Evolutionary conservation across 768 basidiomycete genomes (phyloP), one percentile per base, ranked within the genome.

Genomic region (Lactarius evosmus): DNA sequence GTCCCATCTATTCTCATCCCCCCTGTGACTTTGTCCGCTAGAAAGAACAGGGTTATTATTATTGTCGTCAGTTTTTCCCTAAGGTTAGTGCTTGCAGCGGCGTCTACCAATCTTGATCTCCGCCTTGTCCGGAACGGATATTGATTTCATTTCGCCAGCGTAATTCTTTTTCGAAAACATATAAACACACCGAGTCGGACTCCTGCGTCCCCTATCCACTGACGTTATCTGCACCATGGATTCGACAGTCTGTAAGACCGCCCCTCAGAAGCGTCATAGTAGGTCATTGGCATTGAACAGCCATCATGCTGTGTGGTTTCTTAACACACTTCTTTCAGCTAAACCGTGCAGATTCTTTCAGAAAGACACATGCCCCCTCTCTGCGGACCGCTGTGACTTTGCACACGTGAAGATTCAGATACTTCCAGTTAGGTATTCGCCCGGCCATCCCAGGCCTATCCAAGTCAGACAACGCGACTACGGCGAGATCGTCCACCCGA

Each of bases 291-390:
- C 29, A 46, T 14, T 36, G 38, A 33, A 29, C 17, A 17, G 17
- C 29, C 11, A 25, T 19, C 46, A 6, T 12, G n/a, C 12, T 46
- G 17, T 25, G 1, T 16, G 30, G 6, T 17, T 46, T 7, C n/a
- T 50, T 7, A 53, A 36, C 3, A 33, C 25, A 32, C 44, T 7
- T 22, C 29, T 40, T 52, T 32, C 57, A 68, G 67, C 66, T 7
- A 68, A 66, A 44, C 66, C 58, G 1, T 68, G 67, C 44, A 61
- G 66, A 41, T 63, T 67, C 56, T 68, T 63, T 16, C 67, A 68
- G 55, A 62, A 55, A 44, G 67, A 59, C 16, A 32, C 17, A 17
- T 68, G 67, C 34, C 52, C 66, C 14, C 67, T 68, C 29, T 60
- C 67, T 50, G 66, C 65, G 22, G 67, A 67, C 19, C 66, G 51